Percentiles rank a stretch among this genome's conserved stretches.
phyloP scores from a whole-genome alignment of 495 filamentous ascomycete species.

The Penicillium riverlandense region DNA sequence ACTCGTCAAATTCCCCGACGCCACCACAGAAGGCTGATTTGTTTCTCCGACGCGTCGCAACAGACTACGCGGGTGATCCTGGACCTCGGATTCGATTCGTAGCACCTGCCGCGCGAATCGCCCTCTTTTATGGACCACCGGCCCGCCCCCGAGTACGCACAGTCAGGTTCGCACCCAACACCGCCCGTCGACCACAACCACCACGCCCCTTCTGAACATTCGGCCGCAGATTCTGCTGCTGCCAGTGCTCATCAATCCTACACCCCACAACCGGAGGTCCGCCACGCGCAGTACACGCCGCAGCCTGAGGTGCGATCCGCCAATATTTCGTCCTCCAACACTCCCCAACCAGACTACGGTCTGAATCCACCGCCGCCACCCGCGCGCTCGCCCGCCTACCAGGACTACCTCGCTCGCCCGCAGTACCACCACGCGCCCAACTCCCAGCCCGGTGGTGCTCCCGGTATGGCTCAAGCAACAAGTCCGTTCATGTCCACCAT shows the following conservation, averaged over 20 bases:
- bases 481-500: conserved; percentile 81
- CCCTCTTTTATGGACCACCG: conserved; percentile 67
- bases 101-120: not conserved
- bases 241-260: conserved; percentile 36
- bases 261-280: conserved; percentile 40
- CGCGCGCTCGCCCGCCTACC: conserved; percentile 70
- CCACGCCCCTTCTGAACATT: conserved; percentile 65
- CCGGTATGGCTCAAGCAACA: conserved; percentile 95
- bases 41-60: conserved; percentile 6
- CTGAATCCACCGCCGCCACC: conserved; percentile 64
- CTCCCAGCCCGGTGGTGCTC: conserved; percentile 66
- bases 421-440: conserved; percentile 69
- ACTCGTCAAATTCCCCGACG: conserved; percentile 27
- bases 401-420: conserved; percentile 63
- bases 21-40: not conserved
- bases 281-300: conserved; percentile 48
- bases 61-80: not conserved
- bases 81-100: not conserved
- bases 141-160: conserved; percentile 86
- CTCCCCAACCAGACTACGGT: conserved; percentile 83
- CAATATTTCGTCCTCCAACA: conserved; percentile 61
- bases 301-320: conserved; percentile 71
- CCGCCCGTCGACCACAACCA: conserved; percentile 43
- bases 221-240: conserved; percentile 81
- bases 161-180: conserved; percentile 95